These are phyloP conservation scores for Ceratocystis albifundus DNA, from an alignment of 2,329 filamentous ascomycete genomes.

Conservation along the genomic window DNA sequence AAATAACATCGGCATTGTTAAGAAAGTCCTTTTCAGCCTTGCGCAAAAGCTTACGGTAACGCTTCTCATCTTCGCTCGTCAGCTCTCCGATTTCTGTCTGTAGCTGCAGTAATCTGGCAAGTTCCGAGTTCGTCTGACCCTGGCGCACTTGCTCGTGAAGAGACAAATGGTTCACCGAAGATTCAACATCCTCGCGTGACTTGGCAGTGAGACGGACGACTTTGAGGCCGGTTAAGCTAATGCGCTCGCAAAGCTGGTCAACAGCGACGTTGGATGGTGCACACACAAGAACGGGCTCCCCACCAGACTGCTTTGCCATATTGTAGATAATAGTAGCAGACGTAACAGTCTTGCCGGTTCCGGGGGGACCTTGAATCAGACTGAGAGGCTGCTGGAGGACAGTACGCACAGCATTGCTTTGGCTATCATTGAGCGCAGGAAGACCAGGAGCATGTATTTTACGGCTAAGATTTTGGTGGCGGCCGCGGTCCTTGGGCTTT, in stretches of 20 bases:
- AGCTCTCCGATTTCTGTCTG: slow-evolving; percentile 87
- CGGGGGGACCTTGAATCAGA: slow-evolving; percentile 90
- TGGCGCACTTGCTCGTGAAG: slow-evolving; percentile 95
- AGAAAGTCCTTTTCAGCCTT: slow-evolving; percentile 91
- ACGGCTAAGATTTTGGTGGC: slow-evolving; percentile 67
- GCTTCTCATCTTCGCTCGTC: slow-evolving; percentile 94
- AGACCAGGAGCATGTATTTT: slow-evolving; percentile 93
- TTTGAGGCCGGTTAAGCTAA: slow-evolving; percentile 88
- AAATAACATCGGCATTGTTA: slow-evolving; percentile 91
- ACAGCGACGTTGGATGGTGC: slow-evolving; percentile 97
- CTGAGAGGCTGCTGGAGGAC: slow-evolving; percentile 88
- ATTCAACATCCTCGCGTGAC: slow-evolving; percentile 95
- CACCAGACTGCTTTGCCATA: slow-evolving; percentile 79
- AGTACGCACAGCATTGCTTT: slow-evolving; percentile 91
- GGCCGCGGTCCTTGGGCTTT: slow-evolving; percentile 66
- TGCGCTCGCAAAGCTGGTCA: slow-evolving; percentile 93
- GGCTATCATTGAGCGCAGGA: slow-evolving; percentile 87
- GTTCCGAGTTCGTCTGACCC: slow-evolving; percentile 90
- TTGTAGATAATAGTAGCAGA: slow-evolving; percentile 98
- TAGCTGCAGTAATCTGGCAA: slow-evolving; percentile 83
- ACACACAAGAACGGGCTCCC: slow-evolving; percentile 84
- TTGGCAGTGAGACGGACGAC: slow-evolving; percentile 97
- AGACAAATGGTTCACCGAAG: slow-evolving; percentile 90
- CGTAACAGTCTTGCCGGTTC: slow-evolving; percentile 96
- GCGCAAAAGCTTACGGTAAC: slow-evolving; percentile 90